Evolutionary conservation across 2,329 filamentous ascomycete genomes (phyloP).

Genomic region (Claviceps paspali): DNA sequence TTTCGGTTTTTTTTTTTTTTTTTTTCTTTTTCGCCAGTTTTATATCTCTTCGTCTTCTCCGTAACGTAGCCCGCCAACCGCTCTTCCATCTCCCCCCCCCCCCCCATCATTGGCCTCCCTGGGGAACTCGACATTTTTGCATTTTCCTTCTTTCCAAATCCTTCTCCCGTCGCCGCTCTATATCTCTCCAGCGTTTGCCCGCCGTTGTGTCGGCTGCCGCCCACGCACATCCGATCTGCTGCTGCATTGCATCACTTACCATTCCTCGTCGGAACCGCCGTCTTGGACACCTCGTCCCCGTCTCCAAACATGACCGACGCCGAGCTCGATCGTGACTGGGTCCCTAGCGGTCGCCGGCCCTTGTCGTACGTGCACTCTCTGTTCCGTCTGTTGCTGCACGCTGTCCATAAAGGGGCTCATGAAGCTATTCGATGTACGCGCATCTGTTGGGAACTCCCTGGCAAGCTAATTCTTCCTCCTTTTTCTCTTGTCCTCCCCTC

Average conservation of each 20-base stretch:
- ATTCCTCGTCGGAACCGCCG: neutral
- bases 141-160: too few species aligned
- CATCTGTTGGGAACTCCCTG: neutral
- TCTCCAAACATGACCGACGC: slow-evolving; percentile 38
- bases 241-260: neutral
- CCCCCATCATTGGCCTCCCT: too few species aligned
- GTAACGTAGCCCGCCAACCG: too few species aligned
- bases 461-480: slow-evolving; percentile 1
- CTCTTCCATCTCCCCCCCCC: too few species aligned
- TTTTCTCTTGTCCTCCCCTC: neutral
- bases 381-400: neutral
- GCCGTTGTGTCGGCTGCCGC: neutral
- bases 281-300: slow-evolving; percentile 4
- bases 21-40: too few species aligned
- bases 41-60: too few species aligned
- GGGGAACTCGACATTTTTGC: too few species aligned
- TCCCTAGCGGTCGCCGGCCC: slow-evolving; percentile 61
- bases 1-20: too few species aligned
- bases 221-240: too few species aligned
- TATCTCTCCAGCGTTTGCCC: neutral
- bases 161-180: neutral
- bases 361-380: slow-evolving; percentile 53
- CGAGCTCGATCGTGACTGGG: slow-evolving; percentile 64
- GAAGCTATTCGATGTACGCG: neutral
- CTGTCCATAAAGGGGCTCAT: neutral